Base-by-base conservation (phyloP, 257 asterid species). In the Oldenlandia corymbosa region DNA sequence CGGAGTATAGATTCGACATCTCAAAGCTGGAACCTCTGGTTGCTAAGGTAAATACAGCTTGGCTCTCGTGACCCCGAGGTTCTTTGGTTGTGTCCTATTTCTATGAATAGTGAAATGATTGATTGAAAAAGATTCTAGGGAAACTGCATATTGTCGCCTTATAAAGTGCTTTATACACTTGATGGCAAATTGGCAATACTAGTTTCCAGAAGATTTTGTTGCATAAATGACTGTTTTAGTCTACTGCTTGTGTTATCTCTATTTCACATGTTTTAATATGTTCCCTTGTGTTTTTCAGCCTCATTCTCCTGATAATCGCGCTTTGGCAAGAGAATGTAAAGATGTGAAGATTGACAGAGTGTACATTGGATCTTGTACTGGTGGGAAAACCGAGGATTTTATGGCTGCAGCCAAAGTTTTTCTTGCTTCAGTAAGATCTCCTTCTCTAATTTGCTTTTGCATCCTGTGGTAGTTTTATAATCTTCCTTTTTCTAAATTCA, bases 351-450 rank as follows among this genome's bases (percentile, higher is more conserved):
- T 88, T 48, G 96, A 88, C 74, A 80, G 98, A 76, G 98, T 91
- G 18, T 92, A 92, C 62, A 89, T 89, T 64, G 99, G 99, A 71
- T 92, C 97, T 51, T 92, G 99, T 75, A 89, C 97, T 61, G 94
- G 99, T 82, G 97, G 96, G 18, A 92, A 92, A 76, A 87, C 94
- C 3, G 97, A 92, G 75, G 99, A 92, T 81, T 92, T 92, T 75
- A 81, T 89, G 94, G 97, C 96, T 64, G 97, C 96, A 66, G 99
- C 99, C 36, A 92, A 80, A 87, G 80, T 87, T 64, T 81, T 92
- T 52, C 91, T 85, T 64, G 95, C 96, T 65, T 79, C 96, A 60
- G 97, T 89, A 82, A 72, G 84, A 63, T 62, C 65, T 65, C 56
- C 26, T 60, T 64, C 41, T 27, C 42, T 28, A n/a, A 5, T 43